Base-by-base conservation (phyloP, 1,284 basidiomycete genomes). In the Ganoderma leucocontextum region DNA sequence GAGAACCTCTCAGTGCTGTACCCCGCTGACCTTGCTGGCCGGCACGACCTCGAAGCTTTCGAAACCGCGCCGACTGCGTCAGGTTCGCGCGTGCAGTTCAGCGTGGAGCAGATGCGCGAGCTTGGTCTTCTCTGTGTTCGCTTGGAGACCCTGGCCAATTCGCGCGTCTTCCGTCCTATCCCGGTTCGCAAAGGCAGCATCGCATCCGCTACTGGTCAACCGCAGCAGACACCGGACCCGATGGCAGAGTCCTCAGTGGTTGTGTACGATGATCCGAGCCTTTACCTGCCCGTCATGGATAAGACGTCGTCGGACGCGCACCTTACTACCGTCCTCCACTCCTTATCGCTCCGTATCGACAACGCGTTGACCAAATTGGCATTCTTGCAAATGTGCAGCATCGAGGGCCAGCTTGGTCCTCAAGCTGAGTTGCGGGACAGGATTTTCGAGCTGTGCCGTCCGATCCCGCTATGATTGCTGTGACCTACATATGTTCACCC, bases 1-100 rank as follows among this genome's bases (percentile, higher is more conserved):
- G 97, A 99, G 80, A 86, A 89, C 74, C 84, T 99, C 17, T 94
- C 95, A 36, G 81, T 94, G 33, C 86, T 99, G 60, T 98, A 96
- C 78, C 96, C 97, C 0, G 86, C 83, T 62, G 87, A 88, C 19
- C 84, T 99, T 25, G 86, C 88, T 25, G 92, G 91, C 9, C 91
- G 98, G 35, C 86, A 92, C 69, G 86, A 91, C 67, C 80, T 92
- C 44, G 80, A 83, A 29, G 80, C 83, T 36, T 66, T 73, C 36
- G 70, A 72, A 65, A 53, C 71, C 1, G 74, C 75, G 39, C 80
- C 83, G 12, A 84, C 85, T 60, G 80, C 83, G 8, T 83, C 84
- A 2, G 83, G 81, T 33, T 88, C 87, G 29, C 83, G 87, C 47
- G 86, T 90, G 47, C 88, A 90, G 70, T 90, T 94, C 77, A 91